These are phyloP conservation scores for Cadophora sp. DNA, from an alignment of 2,329 filamentous ascomycete species.

Conservation along the genomic window DNA sequence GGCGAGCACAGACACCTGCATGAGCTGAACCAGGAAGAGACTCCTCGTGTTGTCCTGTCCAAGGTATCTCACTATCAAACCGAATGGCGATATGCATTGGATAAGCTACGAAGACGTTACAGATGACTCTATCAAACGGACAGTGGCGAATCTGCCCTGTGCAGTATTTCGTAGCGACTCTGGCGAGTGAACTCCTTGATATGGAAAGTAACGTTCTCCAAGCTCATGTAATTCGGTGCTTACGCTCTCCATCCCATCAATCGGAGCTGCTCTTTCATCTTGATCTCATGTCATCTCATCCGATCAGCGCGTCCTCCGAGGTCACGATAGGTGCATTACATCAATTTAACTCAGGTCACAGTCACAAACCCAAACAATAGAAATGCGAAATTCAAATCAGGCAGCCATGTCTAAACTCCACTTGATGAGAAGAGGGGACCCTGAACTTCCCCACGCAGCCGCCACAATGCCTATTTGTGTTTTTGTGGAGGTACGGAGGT, in stretches of 20 bases:
- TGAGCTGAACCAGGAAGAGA: slow-evolving; percentile 1
- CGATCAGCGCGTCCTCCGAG: slow-evolving; percentile 7
- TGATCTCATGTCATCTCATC: slow-evolving; percentile 2
- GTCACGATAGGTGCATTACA: slow-evolving; percentile 7
- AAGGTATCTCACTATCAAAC: neutral
- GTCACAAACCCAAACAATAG: neutral
- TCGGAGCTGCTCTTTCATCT: neutral
- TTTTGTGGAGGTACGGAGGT: neutral
- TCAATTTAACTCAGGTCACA: neutral
- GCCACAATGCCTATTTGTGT: slow-evolving; percentile 1
- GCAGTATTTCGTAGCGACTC: neutral
- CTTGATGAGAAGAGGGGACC: neutral
- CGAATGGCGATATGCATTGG: neutral
- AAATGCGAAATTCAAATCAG: neutral
- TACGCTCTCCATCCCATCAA: slow-evolving; percentile 2
- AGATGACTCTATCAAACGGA: neutral
- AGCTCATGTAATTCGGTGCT: slow-evolving; percentile 10
- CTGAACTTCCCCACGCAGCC: neutral
- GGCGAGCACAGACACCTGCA: neutral
- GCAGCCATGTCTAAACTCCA: neutral
- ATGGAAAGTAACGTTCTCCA: neutral
- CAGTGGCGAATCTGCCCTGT: neutral
- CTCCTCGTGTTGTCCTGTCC: slow-evolving; percentile 1
- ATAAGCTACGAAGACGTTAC: slow-evolving; percentile 1
- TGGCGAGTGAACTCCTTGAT: neutral